A percentile compares a stretch with the other conserved stretches of the same genome.
Conservation (phyloP, 2,329 filamentous ascomycete genomes). For the Corniculantispora saksenae region DNA sequence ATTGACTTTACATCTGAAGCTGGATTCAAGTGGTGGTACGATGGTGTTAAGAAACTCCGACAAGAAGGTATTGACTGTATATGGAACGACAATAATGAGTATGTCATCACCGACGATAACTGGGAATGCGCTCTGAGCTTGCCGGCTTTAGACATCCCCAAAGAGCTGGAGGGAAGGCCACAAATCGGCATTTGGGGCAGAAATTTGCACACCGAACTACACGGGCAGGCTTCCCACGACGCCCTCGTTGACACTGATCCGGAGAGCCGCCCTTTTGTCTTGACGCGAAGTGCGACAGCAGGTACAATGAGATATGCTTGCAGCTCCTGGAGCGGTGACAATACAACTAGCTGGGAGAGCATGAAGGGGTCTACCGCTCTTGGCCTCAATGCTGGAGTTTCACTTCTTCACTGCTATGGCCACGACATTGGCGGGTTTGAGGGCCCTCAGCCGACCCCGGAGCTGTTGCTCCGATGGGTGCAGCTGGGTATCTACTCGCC, state of each 20-base stretch:
- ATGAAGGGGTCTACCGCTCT: constrained; percentile 73
- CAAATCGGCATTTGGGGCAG: constrained; percentile 70
- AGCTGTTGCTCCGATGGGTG: constrained; percentile 72
- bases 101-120: constrained; percentile 64
- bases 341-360: constrained; percentile 71
- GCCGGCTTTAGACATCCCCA: constrained; percentile 37
- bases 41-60: constrained; percentile 64
- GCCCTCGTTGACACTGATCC: constrained; percentile 61
- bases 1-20: constrained; percentile 71
- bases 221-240: constrained; percentile 70
- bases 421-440: constrained; percentile 78
- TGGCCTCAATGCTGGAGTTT: constrained; percentile 67
- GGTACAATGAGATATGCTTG: constrained; percentile 70
- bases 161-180: constrained; percentile 40
- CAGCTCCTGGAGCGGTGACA: constrained; percentile 76
- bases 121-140: constrained; percentile 62
- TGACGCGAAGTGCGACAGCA: constrained; percentile 70
- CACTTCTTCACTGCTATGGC: constrained; percentile 68
- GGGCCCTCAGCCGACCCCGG: constrained; percentile 69
- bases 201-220: constrained; percentile 68
- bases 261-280: constrained; percentile 63
- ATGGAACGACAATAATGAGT: constrained; percentile 82
- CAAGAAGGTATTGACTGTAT: constrained; percentile 69
- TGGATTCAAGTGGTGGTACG: constrained; percentile 71
- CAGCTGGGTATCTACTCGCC: constrained; percentile 70